A percentile compares a stretch with the other conserved stretches of the same genome.
These are phyloP conservation scores for Neurospora sp. DNA, from an alignment of 495 filamentous ascomycete species.

Conservation along the genomic window DNA sequence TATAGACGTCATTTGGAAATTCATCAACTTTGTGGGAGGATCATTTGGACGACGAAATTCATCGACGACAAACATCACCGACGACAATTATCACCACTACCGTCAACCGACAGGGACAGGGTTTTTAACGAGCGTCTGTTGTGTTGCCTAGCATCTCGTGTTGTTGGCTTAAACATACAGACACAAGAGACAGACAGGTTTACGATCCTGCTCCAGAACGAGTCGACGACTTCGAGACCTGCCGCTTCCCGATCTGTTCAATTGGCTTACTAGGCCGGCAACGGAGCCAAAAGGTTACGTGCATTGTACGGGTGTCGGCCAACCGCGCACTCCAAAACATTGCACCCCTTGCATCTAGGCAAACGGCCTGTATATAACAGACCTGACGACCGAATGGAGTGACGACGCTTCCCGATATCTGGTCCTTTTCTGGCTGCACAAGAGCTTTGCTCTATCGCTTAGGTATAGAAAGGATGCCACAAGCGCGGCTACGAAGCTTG, in stretches of 20 bases:
- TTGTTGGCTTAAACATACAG: not conserved
- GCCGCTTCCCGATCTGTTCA: not conserved
- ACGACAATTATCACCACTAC: not conserved
- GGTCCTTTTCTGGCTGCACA: slow-evolving; percentile 5
- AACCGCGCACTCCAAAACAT: slow-evolving; percentile 16
- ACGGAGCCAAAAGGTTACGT: slow-evolving; percentile 14
- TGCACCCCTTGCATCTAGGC: slow-evolving; percentile 12
- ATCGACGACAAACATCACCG: not conserved
- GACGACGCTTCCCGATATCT: slow-evolving; percentile 9
- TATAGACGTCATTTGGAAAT: not conserved
- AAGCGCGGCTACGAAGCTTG: slow-evolving; percentile 29
- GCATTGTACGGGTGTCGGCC: slow-evolving; percentile 15
- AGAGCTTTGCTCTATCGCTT: not conserved
- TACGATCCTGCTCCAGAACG: not conserved
- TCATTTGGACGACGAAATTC: not conserved
- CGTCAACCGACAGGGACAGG: not conserved
- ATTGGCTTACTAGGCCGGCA: slow-evolving; percentile 9
- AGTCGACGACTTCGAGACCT: not conserved
- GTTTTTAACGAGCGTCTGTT: not conserved
- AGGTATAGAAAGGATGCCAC: slow-evolving; percentile 25
- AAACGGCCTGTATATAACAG: slow-evolving; percentile 9
- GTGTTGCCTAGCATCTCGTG: not conserved
- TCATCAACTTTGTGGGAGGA: not conserved
- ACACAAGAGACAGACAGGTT: not conserved
- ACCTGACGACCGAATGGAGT: slow-evolving; percentile 9